Evolutionary conservation across 192 early-diverging fungal genomes (phyloP), one percentile per base, ranked within the genome.

Genomic region (Coemansia sp.): DNA sequence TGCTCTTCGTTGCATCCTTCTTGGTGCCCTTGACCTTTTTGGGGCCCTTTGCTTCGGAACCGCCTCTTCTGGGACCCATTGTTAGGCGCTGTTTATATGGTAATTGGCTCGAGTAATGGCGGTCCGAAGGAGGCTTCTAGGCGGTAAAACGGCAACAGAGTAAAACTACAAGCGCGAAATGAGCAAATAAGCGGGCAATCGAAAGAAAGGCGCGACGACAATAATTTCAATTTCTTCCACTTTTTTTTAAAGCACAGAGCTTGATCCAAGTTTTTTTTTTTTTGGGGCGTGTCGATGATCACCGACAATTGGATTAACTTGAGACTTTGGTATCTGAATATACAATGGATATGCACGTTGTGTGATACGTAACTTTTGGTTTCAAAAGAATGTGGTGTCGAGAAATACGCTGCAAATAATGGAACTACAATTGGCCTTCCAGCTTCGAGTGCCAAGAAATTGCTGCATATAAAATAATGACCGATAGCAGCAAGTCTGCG

Each of bases 21-120:
- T 69, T 62, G 8, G 39, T 28, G 50, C 41, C 31, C 59, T 63
- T 73, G 16, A 42, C 71, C 28, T 45, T 43, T 39, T 65, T 62
- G n/a, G 65, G 60, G 10, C 65, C 71, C 71, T 59, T 73, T 20
- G 55, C 13, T 18, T 21, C 56, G 34, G 56, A 34, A 6, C 35
- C 56, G 35, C 56, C 56, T 58, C 33, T 58, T 13, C 56, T 58
- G 31, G 56, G 56, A 21, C 56, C 56, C 56, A 58, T 58, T 14
- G 56, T 58, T n/a, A 37, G 34, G n/a, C 0, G 28, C 6, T 28
- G 3, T 53, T 53, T 31, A 53, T 16, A 25, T 18, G 50, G 21
- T 6, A 25, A 6, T 14, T 53, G 16, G 45, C 12, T 23, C 16
- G 45, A 47, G 45, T 26, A 26, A 8, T 10, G 25, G 23, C 12